phyloP scores from a whole-genome alignment of 1,284 basidiomycete species.

The Apiotrichum gracile region DNA sequence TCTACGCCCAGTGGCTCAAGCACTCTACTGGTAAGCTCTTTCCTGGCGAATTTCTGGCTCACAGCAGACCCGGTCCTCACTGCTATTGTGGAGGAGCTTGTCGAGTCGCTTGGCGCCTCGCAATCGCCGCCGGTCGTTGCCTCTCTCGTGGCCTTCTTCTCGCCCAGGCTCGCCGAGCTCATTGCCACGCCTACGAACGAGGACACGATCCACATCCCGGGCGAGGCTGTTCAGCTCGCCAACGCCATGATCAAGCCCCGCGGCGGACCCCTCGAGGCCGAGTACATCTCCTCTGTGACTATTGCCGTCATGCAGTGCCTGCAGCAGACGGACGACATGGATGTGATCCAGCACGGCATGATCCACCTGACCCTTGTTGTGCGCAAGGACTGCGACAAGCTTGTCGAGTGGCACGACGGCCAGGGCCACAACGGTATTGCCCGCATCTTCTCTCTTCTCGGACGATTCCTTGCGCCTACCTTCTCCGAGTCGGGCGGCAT shows the following conservation, averaged over 20 bases:
- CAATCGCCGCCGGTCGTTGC: conserved; percentile 26
- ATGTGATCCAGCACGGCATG: conserved; percentile 79
- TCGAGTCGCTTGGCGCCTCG: conserved; percentile 62
- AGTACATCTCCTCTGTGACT: conserved; percentile 67
- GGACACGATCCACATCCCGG: conserved; percentile 62
- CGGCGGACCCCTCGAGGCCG: conserved; percentile 61
- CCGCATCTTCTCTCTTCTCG: conserved; percentile 65
- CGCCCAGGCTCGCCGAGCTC: conserved; percentile 64
- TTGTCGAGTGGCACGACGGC: conserved; percentile 66
- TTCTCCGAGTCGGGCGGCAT: conserved; percentile 76
- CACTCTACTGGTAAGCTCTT: conserved; percentile 64
- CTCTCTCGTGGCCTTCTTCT: conserved; percentile 61
- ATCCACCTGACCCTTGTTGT: conserved; percentile 74
- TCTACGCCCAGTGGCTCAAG: conserved; percentile 73
- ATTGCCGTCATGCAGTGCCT: conserved; percentile 67
- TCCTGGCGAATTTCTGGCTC: neutral
- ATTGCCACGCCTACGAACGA: conserved; percentile 56
- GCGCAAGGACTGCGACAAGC: conserved; percentile 75
- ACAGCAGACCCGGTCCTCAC: conserved; percentile 76
- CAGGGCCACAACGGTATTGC: conserved; percentile 68
- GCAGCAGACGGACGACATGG: conserved; percentile 66
- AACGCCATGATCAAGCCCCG: conserved; percentile 64
- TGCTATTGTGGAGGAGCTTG: conserved; percentile 76
- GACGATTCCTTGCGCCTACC: conserved; percentile 60
- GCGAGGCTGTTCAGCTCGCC: conserved; percentile 74